Percentiles rank a stretch among this genome's conserved stretches.
Conservation (phyloP, 2,329 filamentous ascomycete species). For the Phialophora chinensis region DNA sequence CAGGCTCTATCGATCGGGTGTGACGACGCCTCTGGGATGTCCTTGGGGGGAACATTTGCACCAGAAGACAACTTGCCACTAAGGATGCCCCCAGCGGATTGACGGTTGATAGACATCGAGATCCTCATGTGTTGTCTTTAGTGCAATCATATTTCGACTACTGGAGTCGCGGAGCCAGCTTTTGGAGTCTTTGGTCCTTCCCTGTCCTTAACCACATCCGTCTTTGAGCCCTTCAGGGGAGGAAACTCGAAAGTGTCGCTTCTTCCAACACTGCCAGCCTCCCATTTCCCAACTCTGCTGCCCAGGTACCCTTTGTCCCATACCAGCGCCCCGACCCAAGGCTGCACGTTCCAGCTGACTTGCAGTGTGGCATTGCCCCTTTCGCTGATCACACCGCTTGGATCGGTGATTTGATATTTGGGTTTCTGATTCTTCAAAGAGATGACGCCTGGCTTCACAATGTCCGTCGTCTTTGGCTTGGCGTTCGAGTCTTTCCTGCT, state of each 20-base stretch:
- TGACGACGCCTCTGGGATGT: not conserved
- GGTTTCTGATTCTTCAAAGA: slow-evolving; percentile 82
- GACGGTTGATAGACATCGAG: not conserved
- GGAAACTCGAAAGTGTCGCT: slow-evolving; percentile 63
- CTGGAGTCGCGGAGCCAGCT: slow-evolving; percentile 30
- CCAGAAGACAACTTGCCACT: not conserved
- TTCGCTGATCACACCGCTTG: slow-evolving; percentile 76
- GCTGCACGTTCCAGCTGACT: slow-evolving; percentile 95
- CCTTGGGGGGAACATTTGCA: not conserved
- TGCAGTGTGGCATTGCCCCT: slow-evolving; percentile 75
- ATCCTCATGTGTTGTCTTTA: not conserved
- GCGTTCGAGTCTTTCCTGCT: slow-evolving; percentile 37
- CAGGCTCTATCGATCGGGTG: not conserved
- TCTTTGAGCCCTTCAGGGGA: slow-evolving; percentile 54
- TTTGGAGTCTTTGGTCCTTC: slow-evolving; percentile 35
- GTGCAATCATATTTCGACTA: slow-evolving; percentile 32
- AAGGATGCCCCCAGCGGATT: not conserved
- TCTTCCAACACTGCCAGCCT: slow-evolving; percentile 56
- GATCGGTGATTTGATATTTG: slow-evolving; percentile 97
- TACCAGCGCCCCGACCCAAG: slow-evolving; percentile 87
- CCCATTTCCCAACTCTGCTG: slow-evolving; percentile 57
- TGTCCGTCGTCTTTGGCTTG: slow-evolving; percentile 31
- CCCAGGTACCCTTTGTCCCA: slow-evolving; percentile 68
- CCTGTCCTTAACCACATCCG: slow-evolving; percentile 32
- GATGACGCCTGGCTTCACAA: slow-evolving; percentile 64